These are phyloP conservation scores for Suhomyces atakaporum DNA, from an alignment of 1,139 yeast genomes.

Conservation along the genomic window DNA sequence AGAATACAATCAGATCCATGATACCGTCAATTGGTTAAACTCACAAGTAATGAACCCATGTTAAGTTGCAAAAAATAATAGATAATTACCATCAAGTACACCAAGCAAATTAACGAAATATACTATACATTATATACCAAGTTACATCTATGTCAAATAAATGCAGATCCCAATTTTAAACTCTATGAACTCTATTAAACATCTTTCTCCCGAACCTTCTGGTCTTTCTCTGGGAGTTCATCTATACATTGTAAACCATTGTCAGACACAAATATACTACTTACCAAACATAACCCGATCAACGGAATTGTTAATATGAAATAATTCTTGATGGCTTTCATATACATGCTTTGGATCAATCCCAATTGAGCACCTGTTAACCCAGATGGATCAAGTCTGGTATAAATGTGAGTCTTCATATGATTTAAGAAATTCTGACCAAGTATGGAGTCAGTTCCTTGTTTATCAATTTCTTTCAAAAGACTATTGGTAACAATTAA, in stretches of 20 bases:
- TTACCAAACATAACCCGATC: slow-evolving; percentile 19
- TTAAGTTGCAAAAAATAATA: no score
- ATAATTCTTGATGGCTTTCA: slow-evolving; percentile 19
- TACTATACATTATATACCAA: no score
- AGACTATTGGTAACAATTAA: slow-evolving; percentile 22
- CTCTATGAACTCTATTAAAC: background rate
- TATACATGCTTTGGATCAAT: slow-evolving; percentile 20
- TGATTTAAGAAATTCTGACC: slow-evolving; percentile 14
- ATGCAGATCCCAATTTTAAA: no score
- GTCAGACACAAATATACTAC: slow-evolving; percentile 19
- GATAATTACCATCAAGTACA: no score
- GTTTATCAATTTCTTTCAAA: slow-evolving; percentile 15
- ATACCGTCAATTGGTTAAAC: no score
- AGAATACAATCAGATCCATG: no score
- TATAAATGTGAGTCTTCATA: slow-evolving; percentile 19
- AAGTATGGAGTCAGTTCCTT: slow-evolving; percentile 10
- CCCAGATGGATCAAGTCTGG: slow-evolving; percentile 14
- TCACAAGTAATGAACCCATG: no score
- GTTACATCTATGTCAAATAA: background rate
- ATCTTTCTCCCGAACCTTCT: slow-evolving; percentile 6
- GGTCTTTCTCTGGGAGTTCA: slow-evolving; percentile 12
- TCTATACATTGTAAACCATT: slow-evolving; percentile 23
- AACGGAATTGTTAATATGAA: slow-evolving; percentile 22
- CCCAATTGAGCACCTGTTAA: slow-evolving; percentile 15
- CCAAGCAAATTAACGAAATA: no score